Base-by-base conservation (phyloP, 257 asterid genomes). In the Capsicum baccatum region DNA sequence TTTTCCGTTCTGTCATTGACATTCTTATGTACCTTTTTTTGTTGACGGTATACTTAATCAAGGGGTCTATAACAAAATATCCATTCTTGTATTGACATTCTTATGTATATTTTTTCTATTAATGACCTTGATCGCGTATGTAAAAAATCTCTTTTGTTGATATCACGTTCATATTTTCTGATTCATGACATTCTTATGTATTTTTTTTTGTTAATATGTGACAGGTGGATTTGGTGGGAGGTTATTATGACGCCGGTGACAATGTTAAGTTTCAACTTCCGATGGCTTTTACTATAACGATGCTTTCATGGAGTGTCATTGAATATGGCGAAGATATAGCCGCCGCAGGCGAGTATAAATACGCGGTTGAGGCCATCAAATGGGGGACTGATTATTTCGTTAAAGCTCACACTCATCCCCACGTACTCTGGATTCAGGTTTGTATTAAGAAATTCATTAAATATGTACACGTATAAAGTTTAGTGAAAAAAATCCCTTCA, bases 331-430 rank as follows among this genome's bases (percentile, higher is more conserved):
- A 91, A 5, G 87, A 92, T 14, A 91, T 94, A 9, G 90, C 86
- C 52, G 90, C 83, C 54, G 96, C 93, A 59, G 97, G 90, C 13
- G 97, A 93, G 83, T 90, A 91, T 56, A 62, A 80, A 3, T 97
- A 94, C 71, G 95, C 99, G 21, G 90, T 94, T 50, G 94, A 93
- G 70, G 98, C 98, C 1, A 92, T 95, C 83, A 95, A 95, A 83
- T 95, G 99, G 98, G 98, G 97, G 0, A 92, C 97, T n/a, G 97
- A 95, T 88, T 95, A 93, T 74, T 94, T 95, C 97, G 93, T 93
- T 54, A 95, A 94, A 89, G 97, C 98, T 0, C 99, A 94, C 84
- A 87, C 97, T 79, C 95, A 88, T 70, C 97, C 97, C 15, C 71
- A 91, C 83, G 93, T 93, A n/a, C 86, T 94, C 3, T 95, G 99